A percentile compares a stretch with the other conserved stretches of the same genome.
phyloP scores from a whole-genome alignment of 2,329 filamentous ascomycete genomes.

The Verticillium zaregamsianum region DNA sequence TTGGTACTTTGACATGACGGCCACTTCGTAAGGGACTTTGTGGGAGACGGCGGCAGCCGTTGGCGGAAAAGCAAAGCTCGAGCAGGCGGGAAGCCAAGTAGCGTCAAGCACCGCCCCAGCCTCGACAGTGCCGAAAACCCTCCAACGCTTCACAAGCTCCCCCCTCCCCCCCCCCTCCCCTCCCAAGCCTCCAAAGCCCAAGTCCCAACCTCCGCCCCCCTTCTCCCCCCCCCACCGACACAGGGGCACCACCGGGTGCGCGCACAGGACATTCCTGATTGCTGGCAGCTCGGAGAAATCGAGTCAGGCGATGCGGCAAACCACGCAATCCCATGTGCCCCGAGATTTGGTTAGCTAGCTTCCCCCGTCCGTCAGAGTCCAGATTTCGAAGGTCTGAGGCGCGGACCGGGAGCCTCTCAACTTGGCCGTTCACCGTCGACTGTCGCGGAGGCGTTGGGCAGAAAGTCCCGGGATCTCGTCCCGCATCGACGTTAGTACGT shows the following conservation, averaged over 20 bases:
- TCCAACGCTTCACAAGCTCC: not conserved
- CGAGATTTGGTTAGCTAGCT: too few relatives aligned
- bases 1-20: not conserved
- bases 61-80: not conserved
- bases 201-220: not conserved
- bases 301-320: not conserved
- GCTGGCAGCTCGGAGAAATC: not conserved
- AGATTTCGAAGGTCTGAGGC: not conserved
- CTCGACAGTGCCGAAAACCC: conserved; percentile 1
- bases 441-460: not conserved
- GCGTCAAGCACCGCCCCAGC: conserved; percentile 4
- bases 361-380: not conserved
- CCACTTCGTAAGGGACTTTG: not conserved
- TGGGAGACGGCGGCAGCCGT: not conserved
- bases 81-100: not conserved
- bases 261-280: not conserved
- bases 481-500: not conserved
- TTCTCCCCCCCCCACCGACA: not conserved
- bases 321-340: not conserved
- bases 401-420: not conserved
- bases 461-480: not conserved
- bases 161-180: not conserved
- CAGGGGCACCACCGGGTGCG: not conserved
- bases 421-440: not conserved
- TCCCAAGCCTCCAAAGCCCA: not conserved